These are phyloP conservation scores for Didymella arachidicola DNA, from an alignment of 2,329 filamentous ascomycete species.

Conservation along the genomic window DNA sequence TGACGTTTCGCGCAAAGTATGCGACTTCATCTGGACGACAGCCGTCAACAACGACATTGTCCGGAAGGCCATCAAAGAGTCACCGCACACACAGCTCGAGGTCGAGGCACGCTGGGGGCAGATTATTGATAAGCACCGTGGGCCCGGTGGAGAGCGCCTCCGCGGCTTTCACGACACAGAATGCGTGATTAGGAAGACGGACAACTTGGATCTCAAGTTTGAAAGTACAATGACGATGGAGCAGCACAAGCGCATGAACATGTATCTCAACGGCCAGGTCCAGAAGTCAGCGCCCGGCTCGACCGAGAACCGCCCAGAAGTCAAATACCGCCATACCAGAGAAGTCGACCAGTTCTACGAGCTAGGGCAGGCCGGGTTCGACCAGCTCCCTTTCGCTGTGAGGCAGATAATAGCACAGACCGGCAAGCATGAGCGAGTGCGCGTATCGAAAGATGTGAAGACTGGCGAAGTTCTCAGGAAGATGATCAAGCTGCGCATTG, in stretches of 20 bases:
- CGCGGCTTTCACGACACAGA: slow-evolving; percentile 73
- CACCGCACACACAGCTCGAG: slow-evolving; percentile 78
- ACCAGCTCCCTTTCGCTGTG: slow-evolving; percentile 56
- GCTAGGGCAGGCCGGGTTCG: slow-evolving; percentile 61
- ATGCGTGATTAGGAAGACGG: slow-evolving; percentile 38
- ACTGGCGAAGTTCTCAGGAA: slow-evolving; percentile 74
- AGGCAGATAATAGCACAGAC: slow-evolving; percentile 63
- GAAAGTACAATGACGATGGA: slow-evolving; percentile 91
- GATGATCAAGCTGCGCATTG: slow-evolving; percentile 90
- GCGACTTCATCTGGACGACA: slow-evolving; percentile 79
- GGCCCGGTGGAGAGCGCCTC: slow-evolving; percentile 64
- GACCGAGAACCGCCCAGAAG: slow-evolving; percentile 60
- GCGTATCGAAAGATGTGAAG: slow-evolving; percentile 77
- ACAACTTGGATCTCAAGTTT: slow-evolving; percentile 60
- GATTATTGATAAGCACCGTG: slow-evolving; percentile 71
- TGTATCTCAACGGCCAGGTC: slow-evolving; percentile 78
- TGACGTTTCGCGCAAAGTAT: slow-evolving; percentile 76
- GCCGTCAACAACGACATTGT: slow-evolving; percentile 73
- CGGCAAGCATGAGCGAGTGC: slow-evolving; percentile 34
- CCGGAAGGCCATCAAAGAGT: slow-evolving; percentile 57
- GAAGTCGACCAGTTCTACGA: slow-evolving; percentile 82
- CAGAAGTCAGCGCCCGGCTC: slow-evolving; percentile 57
- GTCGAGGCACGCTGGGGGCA: slow-evolving; percentile 93
- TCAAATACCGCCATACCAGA: slow-evolving; percentile 82
- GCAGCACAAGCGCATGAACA: slow-evolving; percentile 85